Evolutionary conservation across 306 rosid genomes (phyloP), one percentile per base, ranked within the genome.

Genomic region (Betula pendula): DNA sequence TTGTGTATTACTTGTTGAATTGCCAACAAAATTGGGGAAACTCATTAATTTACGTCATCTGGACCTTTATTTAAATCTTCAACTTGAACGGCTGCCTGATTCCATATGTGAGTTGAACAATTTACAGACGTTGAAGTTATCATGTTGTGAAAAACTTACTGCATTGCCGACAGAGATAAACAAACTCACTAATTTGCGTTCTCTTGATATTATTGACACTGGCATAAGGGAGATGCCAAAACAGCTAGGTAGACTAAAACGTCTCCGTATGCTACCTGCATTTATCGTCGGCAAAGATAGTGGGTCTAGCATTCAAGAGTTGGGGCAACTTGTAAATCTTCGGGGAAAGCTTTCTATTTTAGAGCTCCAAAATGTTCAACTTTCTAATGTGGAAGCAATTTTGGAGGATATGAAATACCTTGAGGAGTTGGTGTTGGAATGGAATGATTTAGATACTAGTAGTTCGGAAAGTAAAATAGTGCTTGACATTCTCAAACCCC

Each of bases 71-170:
- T 31, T 31, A 2, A 1, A 1, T 2, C 4, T 47, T 12, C 4
- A 0, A 0, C 7, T 80, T 3, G 13, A 0, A 58, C 3, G 1
- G 0, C 7, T 80, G 1, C 83, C 83, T 0, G 8, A 70, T 31
- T 31, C 85, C 11, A 25, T 68, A 45, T 25, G 85, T 63, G 2
- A 5, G 0, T 80, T 86, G 16, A 31, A 49, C n/a, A 51, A 51
- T 55, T 60, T 86, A 16, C 83, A 83, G 31, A 77, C 81, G 1
- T 31, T 86, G 14, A 52, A 68, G 27, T 35, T 85, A 66, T 12
- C 40, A 2, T 0, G 0, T 0, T 76, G 78, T 71, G 0, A 0
- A 0, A 4, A 2, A 3, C 52, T 78, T 38, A 14, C 22, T 5
- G 43, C 8, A 38, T 35, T 71, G 2, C 81, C 76, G 1, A 3